Percentiles rank a stretch among this genome's conserved stretches.
Conservation (phyloP, 108 stramenopile species). For the Pseudonitzschia pungens region DNA sequence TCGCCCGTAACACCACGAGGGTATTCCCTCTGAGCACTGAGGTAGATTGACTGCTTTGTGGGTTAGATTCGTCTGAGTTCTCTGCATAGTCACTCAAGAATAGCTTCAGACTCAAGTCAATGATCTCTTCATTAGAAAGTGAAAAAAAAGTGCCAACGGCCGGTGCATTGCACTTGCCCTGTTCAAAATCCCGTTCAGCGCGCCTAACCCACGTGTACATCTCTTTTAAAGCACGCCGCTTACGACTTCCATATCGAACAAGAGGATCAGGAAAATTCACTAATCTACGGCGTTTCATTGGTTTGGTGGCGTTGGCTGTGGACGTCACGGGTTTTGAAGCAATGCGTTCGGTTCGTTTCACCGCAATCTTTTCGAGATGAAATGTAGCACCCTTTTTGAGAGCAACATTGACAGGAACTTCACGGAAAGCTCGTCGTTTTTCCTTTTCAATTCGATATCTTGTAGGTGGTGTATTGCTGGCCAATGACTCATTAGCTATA, state of each 20-base stretch:
- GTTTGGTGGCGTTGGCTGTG: not conserved
- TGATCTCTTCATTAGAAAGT: conserved; percentile 32
- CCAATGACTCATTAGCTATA: conserved; percentile 21
- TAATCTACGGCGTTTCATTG: not conserved
- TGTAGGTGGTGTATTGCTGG: conserved; percentile 10
- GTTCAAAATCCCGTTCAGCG: conserved; percentile 20
- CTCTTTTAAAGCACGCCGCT: conserved; percentile 22
- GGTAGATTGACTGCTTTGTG: not conserved
- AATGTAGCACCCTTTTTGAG: conserved; percentile 29
- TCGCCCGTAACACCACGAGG: conserved; percentile 50
- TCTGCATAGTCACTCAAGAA: conserved; percentile 30
- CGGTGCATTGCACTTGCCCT: conserved; percentile 12
- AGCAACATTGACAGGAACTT: conserved; percentile 21
- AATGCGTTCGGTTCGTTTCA: conserved; percentile 19
- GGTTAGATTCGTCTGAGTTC: conserved; percentile 21
- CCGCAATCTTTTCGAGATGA: conserved; percentile 37
- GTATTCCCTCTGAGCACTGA: conserved; percentile 42
- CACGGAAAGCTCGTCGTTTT: conserved; percentile 21
- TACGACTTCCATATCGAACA: conserved; percentile 12
- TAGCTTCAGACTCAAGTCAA: conserved; percentile 35
- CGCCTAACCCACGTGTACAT: conserved; percentile 16
- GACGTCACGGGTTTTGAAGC: not conserved
- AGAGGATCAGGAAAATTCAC: conserved; percentile 37
- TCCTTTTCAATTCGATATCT: conserved; percentile 3
- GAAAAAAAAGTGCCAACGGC: conserved; percentile 32